Base-by-base conservation (phyloP, 306 rosid genomes). In the Vigna unguiculata region DNA sequence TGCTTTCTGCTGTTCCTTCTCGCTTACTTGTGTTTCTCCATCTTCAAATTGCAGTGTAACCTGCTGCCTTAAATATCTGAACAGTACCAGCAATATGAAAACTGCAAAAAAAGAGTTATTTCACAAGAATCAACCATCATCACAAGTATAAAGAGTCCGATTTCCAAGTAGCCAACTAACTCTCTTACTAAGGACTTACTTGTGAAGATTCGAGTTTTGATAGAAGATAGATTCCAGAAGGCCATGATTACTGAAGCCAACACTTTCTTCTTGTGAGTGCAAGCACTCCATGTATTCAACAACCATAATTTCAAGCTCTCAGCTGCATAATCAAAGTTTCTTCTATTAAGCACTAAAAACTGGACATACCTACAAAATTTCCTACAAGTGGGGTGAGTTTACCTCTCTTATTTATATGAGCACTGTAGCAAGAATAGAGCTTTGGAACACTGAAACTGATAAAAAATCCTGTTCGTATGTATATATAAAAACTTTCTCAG, bases 141-240 rank as follows among this genome's bases (percentile, higher is more conserved):
- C 1, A 28, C 32, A 28, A 28, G 4, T 28, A 28, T 28, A 28
- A 28, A 28, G 30, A 25, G 30, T 25, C 30, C 30, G 30, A 25
- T 25, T 3, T 25, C 4, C 30, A 3, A 25, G 30, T 25, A 25
- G 3, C 30, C 0, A 25, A 25, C 4, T 25, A 28, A 28, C 30
- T 28, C 30, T 28, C 30, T 28, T 40, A 10, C 8, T 9, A 15
- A 1, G 16, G 36, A 66, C 34, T 83, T 83, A 89, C 98, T 92
- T 9, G 97, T 86, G 79, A 90, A 89, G 69, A 95, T 82, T 55
- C 90, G 88, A 68, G 96, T 90, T 76, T 88, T 92, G 9, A 83
- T 25, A 5, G 91, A 52, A 17, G 97, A 92, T 45, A 92, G 85
- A 82, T 95, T 95, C 97, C 93, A 95, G 82, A 90, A 92, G 46